A percentile compares a stretch with the other conserved stretches of the same genome.
Evolutionary conservation across 2,329 filamentous ascomycete species (phyloP).

Genomic region (Penicillium aurantiogriseum): DNA sequence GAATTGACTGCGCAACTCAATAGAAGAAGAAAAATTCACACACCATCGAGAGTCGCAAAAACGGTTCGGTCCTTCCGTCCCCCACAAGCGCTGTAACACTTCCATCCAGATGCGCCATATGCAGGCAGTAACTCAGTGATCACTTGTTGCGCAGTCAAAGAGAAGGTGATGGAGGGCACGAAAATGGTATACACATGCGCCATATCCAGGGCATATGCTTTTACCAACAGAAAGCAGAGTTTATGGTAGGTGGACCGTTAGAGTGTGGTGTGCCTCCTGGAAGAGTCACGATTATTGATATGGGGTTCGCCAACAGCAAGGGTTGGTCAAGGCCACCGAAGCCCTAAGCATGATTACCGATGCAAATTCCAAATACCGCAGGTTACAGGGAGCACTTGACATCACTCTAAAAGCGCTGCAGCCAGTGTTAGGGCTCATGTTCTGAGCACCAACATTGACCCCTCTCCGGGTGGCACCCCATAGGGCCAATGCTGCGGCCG

Average conservation of each 20-base stretch:
- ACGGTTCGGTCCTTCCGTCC: constrained; percentile 3
- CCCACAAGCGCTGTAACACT: constrained; percentile 11
- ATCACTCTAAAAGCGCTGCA: constrained; percentile 12
- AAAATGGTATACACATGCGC: constrained; percentile 12
- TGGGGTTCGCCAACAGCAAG: constrained; percentile 3
- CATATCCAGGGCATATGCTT: constrained; percentile 18
- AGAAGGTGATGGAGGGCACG: constrained; percentile 22
- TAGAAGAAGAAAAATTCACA: constrained; percentile 18
- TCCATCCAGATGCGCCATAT: constrained; percentile 18
- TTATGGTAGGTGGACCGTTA: constrained; percentile 32
- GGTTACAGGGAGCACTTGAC: constrained; percentile 12
- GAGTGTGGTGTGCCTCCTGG: constrained; percentile 17
- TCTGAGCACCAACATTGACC: constrained; percentile 9
- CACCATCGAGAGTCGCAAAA: background rate
- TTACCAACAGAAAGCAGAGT: constrained; percentile 26
- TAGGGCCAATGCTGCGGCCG: constrained; percentile 11
- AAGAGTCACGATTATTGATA: background rate
- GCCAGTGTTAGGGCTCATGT: constrained; percentile 1
- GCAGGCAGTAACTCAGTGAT: constrained; percentile 11
- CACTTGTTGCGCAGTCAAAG: constrained; percentile 9
- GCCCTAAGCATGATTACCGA: constrained; percentile 9
- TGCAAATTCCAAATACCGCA: constrained; percentile 8
- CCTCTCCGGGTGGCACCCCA: constrained; percentile 3
- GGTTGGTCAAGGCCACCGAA: constrained; percentile 6
- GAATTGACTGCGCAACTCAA: constrained; percentile 19